phyloP scores from a whole-genome alignment of 1,284 basidiomycete genomes.

The Moniliophthora roreri region DNA sequence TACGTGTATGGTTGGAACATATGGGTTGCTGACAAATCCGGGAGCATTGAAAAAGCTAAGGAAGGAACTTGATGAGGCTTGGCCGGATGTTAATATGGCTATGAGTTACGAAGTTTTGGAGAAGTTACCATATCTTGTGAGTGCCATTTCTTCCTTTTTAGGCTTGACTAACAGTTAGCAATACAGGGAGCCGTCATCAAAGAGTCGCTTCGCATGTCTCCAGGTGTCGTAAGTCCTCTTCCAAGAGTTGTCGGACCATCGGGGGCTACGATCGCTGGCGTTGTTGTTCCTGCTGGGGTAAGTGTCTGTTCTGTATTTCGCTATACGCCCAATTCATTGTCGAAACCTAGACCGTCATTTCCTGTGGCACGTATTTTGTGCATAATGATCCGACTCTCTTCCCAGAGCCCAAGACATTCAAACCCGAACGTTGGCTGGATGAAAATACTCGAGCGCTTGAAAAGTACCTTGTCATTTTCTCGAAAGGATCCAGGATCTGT shows the following conservation, averaged over 20 bases:
- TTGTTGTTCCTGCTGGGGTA: slow-evolving; percentile 9
- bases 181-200: slow-evolving; percentile 11
- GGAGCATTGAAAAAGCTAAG: slow-evolving; percentile 6
- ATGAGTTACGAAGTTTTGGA: slow-evolving; percentile 9
- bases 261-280: slow-evolving; percentile 3
- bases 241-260: slow-evolving; percentile 5
- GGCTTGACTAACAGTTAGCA: neutral
- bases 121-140: slow-evolving; percentile 20
- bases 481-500: slow-evolving; percentile 13
- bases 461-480: slow-evolving; percentile 7
- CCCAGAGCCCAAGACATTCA: slow-evolving; percentile 5
- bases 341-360: slow-evolving; percentile 7
- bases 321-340: neutral
- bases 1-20: slow-evolving; percentile 12
- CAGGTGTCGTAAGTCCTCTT: slow-evolving; percentile 6
- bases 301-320: neutral
- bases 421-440: slow-evolving; percentile 11
- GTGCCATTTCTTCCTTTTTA: neutral
- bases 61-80: slow-evolving; percentile 15
- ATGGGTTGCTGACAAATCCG: slow-evolving; percentile 11
- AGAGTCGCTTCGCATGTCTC: slow-evolving; percentile 12
- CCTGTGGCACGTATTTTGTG: slow-evolving; percentile 3
- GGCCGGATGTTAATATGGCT: slow-evolving; percentile 14
- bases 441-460: neutral
- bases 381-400: slow-evolving; percentile 10